Evolutionary conservation across 176 grass and related monocot genomes (phyloP).

Genomic region (Carex myosuroides): DNA sequence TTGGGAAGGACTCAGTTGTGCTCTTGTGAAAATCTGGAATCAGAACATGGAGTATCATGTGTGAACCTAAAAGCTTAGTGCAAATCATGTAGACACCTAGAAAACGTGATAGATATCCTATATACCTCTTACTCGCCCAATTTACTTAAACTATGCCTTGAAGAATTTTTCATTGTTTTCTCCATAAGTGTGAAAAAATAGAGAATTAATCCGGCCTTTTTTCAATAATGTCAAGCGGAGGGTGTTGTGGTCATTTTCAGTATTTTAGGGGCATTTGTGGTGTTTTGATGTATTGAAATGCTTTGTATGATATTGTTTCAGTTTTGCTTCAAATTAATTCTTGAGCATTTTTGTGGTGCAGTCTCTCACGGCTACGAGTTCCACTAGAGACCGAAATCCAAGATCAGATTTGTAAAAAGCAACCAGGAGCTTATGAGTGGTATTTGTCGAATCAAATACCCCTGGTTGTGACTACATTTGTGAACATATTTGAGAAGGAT

Average conservation of each 20-base stretch:
- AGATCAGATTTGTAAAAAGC: slow-evolving; percentile 59
- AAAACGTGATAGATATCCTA: background rate
- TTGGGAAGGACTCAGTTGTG: background rate
- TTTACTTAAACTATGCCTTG: background rate
- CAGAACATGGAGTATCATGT: background rate
- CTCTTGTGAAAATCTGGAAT: background rate
- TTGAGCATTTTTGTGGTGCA: slow-evolving; percentile 32
- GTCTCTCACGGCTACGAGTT: slow-evolving; percentile 58
- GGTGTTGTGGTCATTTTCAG: background rate
- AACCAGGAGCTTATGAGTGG: slow-evolving; percentile 67
- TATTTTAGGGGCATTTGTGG: background rate
- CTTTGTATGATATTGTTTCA: background rate
- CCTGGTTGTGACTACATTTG: slow-evolving; percentile 73
- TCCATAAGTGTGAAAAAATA: background rate
- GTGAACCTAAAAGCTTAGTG: background rate
- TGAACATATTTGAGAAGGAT: slow-evolving; percentile 82
- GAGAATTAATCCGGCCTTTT: background rate
- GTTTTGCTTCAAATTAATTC: background rate
- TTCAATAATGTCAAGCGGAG: background rate
- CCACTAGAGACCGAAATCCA: slow-evolving; percentile 67
- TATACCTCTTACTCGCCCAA: background rate
- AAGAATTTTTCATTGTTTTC: background rate
- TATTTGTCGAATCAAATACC: slow-evolving; percentile 76
- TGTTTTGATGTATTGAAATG: background rate
- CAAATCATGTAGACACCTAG: background rate